Conservation (phyloP, 495 filamentous ascomycete genomes). For the Pseudevernia furfuracea region DNA sequence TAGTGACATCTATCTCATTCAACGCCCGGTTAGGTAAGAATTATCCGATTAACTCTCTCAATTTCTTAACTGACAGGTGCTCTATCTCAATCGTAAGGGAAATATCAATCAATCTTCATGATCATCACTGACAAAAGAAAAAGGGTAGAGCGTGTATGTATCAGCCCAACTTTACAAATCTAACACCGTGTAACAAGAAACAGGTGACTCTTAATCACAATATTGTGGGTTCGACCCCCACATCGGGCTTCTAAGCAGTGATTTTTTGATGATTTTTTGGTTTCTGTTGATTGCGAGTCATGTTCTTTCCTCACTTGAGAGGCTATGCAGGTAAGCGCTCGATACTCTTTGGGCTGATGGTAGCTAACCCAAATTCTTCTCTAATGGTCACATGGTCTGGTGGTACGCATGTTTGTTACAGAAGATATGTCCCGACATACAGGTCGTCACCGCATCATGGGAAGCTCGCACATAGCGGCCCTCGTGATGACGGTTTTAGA, state of each 20-base stretch:
- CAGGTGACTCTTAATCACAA: background rate
- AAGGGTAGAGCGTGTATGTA: background rate
- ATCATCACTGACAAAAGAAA: background rate
- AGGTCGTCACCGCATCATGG: slow-evolving; percentile 99
- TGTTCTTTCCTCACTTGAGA: background rate
- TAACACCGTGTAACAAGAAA: background rate
- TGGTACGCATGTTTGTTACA: background rate
- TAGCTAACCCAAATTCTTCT: background rate
- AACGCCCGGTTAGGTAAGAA: background rate
- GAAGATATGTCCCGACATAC: slow-evolving; percentile 62
- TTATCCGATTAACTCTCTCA: background rate
- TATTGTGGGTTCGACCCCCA: background rate
- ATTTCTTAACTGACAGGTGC: background rate
- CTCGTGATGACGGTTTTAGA: slow-evolving; percentile 99
- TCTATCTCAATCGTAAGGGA: background rate
- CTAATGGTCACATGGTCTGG: background rate
- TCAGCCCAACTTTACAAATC: background rate
- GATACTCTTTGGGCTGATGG: background rate
- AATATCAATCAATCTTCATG: background rate
- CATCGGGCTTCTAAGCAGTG: background rate
- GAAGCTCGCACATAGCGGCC: slow-evolving; percentile 57
- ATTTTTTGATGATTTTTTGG: background rate
- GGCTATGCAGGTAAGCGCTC: background rate
- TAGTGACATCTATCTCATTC: background rate
- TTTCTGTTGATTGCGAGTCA: background rate